Base-by-base conservation (phyloP, 1,139 yeast species). In the Yamadazyma sp. region DNA sequence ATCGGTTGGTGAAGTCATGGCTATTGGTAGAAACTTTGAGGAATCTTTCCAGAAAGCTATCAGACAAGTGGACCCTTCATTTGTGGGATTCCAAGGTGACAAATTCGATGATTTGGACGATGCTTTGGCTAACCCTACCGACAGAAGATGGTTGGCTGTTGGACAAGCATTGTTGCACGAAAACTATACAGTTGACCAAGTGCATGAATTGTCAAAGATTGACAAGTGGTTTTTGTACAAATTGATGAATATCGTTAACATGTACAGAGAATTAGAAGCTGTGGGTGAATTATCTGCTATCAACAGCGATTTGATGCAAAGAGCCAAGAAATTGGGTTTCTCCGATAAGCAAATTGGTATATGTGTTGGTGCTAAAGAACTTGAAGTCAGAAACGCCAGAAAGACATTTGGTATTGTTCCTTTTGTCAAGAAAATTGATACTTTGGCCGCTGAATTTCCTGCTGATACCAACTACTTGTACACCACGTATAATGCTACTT, bases 1-100 rank as follows among this genome's bases (percentile, higher is more conserved):
- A 68, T 90, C 97, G 33, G 98, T 92, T 42, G 98, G 98, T 64
- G 98, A 92, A 68, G 98, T 92, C 44, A 92, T 92, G 98, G 95
- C 97, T 40, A 92, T 92, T 60, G 98, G 98, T 57, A 84, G 98
- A 70, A 92, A 82, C 53, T 92, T 90, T 60, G 98, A 92, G 70
- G 98, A 92, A 67, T 86, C 97, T 12, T 84, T 92, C 76, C 98
- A 92, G 70, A 92, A 92, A 74, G 98, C 98, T 39, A 84, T 92
- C 53, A 83, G 98, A 70, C 96, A 90, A 69, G 89, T 90, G 47
- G 98, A 92, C 61, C 96, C 97, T 38, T 81, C 94, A 18, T 78
- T 79, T 52, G 62, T 87, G 56, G 97, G 98, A 40, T 86, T 92
- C 81, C 96, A 90, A 70, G 96, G 96, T 52, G 85, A 78, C 54